Base-by-base conservation (phyloP, 164 flowering plant species). In the Umbellularia californica region DNA sequence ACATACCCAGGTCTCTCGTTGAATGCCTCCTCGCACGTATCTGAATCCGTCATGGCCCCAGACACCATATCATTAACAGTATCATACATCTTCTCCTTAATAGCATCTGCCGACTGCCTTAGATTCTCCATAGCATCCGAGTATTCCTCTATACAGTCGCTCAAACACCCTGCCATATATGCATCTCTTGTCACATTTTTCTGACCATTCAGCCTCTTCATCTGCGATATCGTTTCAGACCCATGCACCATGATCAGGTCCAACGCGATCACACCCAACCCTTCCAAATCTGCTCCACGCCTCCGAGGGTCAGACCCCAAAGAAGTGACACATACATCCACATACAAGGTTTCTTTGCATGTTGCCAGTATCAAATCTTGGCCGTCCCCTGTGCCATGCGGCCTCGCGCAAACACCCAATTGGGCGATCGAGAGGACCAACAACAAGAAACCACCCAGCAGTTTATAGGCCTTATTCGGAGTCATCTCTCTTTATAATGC, bases 41-140 rank as follows among this genome's bases (percentile, higher is more conserved):
- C 75, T 1, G 81, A 76, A 70, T 81, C 81, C 1, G 83, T 78
- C 81, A 78, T 78, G 7, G 81, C 81, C 5, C 73, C 83, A 15
- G 79, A 23, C 20, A 76, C 79, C 12, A 66, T 17, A 7, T 51
- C 28, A 65, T 78, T 74, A 24, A 79, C 73, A 1, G 67, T 28
- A 3, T 2, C 73, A 30, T 70, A 76, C 20, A 35, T 23, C 68
- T 58, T 68, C 10, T 58, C 19, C 64, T 52, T 70, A 12, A 79
- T 22, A 11, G 77, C 81, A 22, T 27, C 47, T 0, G 25, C 25
- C 0, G 84, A 41, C 2, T 74, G 76, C 65, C 73, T 14, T 12
- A 82, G 69, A 74, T 69, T 77, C 25, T 68, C 76, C n/a, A 75
- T 60, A 6, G 82, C 81, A 3, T 79, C 80, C 1, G 47, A 24